These are phyloP conservation scores for Fabrea salina DNA, from an alignment of 169 alveolate genomes.

Conservation along the genomic window DNA sequence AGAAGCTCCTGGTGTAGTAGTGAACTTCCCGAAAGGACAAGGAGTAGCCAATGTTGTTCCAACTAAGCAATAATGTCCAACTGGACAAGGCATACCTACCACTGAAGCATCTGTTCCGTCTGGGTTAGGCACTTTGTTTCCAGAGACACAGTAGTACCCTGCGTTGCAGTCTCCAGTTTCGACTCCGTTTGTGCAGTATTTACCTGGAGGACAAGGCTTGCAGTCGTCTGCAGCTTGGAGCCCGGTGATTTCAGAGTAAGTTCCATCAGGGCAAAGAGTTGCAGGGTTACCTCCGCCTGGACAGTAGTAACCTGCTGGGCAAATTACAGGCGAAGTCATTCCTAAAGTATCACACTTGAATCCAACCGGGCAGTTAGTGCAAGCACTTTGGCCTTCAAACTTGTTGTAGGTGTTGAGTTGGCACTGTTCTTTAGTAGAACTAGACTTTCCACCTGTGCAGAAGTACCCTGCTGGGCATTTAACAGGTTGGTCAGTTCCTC, in stretches of 20 bases:
- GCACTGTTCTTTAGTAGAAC: conserved; percentile 28
- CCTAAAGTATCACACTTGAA: conserved; percentile 34
- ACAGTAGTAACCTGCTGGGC: conserved; percentile 63
- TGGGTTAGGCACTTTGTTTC: conserved; percentile 27
- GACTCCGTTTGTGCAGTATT: conserved; percentile 34
- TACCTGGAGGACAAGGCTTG: conserved; percentile 54
- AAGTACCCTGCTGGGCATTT: conserved; percentile 61
- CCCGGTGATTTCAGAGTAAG: conserved; percentile 38
- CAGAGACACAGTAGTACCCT: conserved; percentile 60
- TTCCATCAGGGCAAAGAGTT: conserved; percentile 38
- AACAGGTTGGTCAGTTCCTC: conserved; percentile 34
- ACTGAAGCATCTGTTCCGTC: not conserved
- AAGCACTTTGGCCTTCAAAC: not conserved
- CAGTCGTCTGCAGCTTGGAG: not conserved
- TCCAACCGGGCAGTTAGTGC: conserved; percentile 56
- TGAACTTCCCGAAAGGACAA: conserved; percentile 48
- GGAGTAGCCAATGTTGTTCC: conserved; percentile 35
- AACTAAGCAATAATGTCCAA: conserved; percentile 44
- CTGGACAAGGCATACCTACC: conserved; percentile 45
- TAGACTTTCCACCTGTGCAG: conserved; percentile 35
- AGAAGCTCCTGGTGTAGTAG: conserved; percentile 34
- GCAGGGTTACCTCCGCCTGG: conserved; percentile 34
- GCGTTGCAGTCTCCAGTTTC: conserved; percentile 50
- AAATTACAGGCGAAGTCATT: conserved; percentile 9
- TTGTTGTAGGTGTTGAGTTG: not conserved